Evolutionary conservation across 352 stramenopile species (phyloP).

Genomic region (Pythium myriotylum): DNA sequence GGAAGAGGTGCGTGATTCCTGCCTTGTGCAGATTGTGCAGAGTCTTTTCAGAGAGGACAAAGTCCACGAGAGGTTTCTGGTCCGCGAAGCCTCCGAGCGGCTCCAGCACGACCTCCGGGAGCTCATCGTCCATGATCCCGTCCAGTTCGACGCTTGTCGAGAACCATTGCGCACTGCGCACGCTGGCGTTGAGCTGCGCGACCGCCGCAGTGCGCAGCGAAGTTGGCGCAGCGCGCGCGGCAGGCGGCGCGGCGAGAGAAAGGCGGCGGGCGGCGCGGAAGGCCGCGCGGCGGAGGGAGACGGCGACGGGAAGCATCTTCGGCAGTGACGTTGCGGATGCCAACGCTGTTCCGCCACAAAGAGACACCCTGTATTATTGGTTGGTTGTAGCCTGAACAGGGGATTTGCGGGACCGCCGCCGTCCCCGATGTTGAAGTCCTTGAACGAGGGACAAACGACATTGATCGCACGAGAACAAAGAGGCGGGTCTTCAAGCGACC

Average conservation of each 20-base stretch:
- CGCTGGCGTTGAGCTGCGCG: neutral
- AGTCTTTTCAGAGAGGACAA: constrained; percentile 59
- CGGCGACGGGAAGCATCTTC: constrained; percentile 36
- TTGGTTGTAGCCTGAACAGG: constrained; percentile 25
- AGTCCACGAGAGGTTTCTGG: constrained; percentile 74
- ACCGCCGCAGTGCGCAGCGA: neutral
- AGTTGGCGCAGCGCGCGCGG: constrained; percentile 1
- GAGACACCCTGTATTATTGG: constrained; percentile 22
- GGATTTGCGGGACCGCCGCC: constrained; percentile 18
- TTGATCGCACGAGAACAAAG: too few species aligned
- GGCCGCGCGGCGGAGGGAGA: constrained; percentile 33
- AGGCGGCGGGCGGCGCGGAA: constrained; percentile 15
- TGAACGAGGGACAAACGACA: too few species aligned
- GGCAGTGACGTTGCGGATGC: constrained; percentile 10
- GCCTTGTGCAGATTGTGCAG: constrained; percentile 56
- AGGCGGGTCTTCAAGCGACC: constrained; percentile 20
- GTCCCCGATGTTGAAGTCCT: constrained; percentile 23
- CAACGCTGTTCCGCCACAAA: constrained; percentile 12
- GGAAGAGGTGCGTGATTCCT: constrained; percentile 84
- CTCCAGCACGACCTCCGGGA: constrained; percentile 52
- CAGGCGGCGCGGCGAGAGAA: constrained; percentile 1
- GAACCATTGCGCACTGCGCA: constrained; percentile 9
- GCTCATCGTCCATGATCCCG: constrained; percentile 30
- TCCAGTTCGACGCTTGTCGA: constrained; percentile 21
- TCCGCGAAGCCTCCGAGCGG: constrained; percentile 62